These are phyloP conservation scores for Penicillium oxalicum DNA, from an alignment of 2,329 filamentous ascomycete genomes.

Conservation along the genomic window DNA sequence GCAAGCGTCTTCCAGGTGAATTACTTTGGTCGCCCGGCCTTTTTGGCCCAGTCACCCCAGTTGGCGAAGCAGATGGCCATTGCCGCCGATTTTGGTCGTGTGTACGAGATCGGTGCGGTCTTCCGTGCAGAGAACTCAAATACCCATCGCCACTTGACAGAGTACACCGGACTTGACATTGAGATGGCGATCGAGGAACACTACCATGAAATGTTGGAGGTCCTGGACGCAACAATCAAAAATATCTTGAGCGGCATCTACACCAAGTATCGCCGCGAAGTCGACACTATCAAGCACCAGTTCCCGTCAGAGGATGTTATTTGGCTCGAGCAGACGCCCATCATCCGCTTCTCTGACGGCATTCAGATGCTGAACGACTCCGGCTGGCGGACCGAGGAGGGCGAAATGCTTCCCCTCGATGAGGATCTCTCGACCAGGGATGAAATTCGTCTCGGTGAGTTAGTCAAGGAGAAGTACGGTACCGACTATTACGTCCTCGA, in stretches of 20 bases:
- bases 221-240: conserved; percentile 77
- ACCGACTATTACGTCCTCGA: conserved; percentile 94
- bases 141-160: conserved; percentile 87
- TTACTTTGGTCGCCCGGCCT: conserved; percentile 82
- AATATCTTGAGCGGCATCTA: conserved; percentile 69
- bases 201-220: conserved; percentile 78
- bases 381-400: conserved; percentile 71
- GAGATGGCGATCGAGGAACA: conserved; percentile 88
- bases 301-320: conserved; percentile 83
- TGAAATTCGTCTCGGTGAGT: conserved; percentile 75
- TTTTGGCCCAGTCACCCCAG: conserved; percentile 86
- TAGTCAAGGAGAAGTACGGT: conserved; percentile 78
- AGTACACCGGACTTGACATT: conserved; percentile 87
- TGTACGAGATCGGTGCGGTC: conserved; percentile 84
- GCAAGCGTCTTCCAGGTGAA: conserved; percentile 87
- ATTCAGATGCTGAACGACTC: conserved; percentile 74
- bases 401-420: conserved; percentile 61
- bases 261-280: conserved; percentile 61
- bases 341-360: conserved; percentile 73
- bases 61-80: conserved; percentile 90
- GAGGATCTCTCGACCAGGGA: conserved; percentile 81
- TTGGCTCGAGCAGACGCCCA: conserved; percentile 77
- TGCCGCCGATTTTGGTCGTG: conserved; percentile 78
- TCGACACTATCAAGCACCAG: conserved; percentile 72
- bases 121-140: conserved; percentile 96